Evolutionary conservation across 2,329 filamentous ascomycete species (phyloP).

Genomic region (Monilinia polystroma): DNA sequence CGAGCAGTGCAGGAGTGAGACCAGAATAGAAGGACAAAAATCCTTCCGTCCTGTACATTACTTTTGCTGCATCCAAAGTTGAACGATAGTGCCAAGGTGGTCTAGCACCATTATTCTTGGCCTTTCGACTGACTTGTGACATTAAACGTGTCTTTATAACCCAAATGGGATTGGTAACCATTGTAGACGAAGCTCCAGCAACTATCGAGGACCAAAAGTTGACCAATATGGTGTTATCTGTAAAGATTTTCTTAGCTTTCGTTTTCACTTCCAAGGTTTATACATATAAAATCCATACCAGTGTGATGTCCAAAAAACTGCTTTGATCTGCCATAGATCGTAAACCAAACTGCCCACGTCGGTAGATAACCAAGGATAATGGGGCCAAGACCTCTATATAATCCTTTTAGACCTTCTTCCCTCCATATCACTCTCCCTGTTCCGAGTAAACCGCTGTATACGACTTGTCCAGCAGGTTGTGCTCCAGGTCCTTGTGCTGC

Average conservation of each 20-base stretch:
- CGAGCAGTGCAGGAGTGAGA: slow-evolving; percentile 85
- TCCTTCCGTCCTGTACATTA: slow-evolving; percentile 93
- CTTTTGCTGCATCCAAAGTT: slow-evolving; percentile 86
- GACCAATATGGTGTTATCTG: slow-evolving; percentile 73
- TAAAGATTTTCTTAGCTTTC: slow-evolving; percentile 29
- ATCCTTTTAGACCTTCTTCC: slow-evolving; percentile 82
- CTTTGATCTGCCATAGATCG: slow-evolving; percentile 90
- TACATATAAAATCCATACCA: slow-evolving; percentile 47
- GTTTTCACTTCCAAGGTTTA: not conserved
- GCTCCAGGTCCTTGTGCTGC: slow-evolving; percentile 31
- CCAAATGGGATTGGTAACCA: slow-evolving; percentile 97
- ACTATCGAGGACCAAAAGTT: slow-evolving; percentile 88
- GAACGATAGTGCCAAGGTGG: slow-evolving; percentile 89
- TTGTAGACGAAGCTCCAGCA: slow-evolving; percentile 87
- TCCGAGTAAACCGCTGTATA: slow-evolving; percentile 85
- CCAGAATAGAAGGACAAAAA: slow-evolving; percentile 92
- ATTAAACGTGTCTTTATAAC: slow-evolving; percentile 98
- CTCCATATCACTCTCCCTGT: slow-evolving; percentile 82
- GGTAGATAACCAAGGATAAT: slow-evolving; percentile 95
- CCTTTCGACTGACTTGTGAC: slow-evolving; percentile 73
- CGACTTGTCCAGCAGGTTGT: slow-evolving; percentile 45
- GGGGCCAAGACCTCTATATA: slow-evolving; percentile 91
- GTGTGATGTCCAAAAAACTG: slow-evolving; percentile 66
- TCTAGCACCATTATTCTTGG: slow-evolving; percentile 53
- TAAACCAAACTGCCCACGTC: slow-evolving; percentile 98